Evolutionary conservation across 257 asterid species (phyloP), one percentile per base, ranked within the genome.

Genomic region (Fraxinus americana): DNA sequence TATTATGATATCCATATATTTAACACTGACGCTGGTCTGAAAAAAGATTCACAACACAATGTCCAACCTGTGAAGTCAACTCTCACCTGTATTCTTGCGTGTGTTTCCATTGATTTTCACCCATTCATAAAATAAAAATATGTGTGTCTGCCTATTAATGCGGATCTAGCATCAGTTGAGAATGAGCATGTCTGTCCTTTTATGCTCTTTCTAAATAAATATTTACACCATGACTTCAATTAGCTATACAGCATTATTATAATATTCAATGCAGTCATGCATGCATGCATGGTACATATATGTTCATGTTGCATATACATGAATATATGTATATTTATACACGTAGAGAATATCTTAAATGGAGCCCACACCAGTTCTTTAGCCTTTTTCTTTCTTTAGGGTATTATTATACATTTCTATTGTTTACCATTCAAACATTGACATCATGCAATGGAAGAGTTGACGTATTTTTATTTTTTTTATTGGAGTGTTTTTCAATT

Each of bases 171-270:
- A 87, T 83, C 90, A 83, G 86, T 88, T 89, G 75, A 85, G 95
- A 91, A 90, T 90, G 90, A 87, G 93, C 74, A 91, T 91, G 91
- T 91, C 91, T 91, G 97, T 91, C 93, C 83, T 90, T 76, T 91
- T 88, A 80, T 85, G 72, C 78, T 9, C 19, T 7, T 75, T 54
- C 54, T 72, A 35, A 63, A 23, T 63, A 69, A 45, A 48, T 38
- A 19, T 71, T 77, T 57, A 19, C 69, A 79, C 77, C 85, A 52
- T 57, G 78, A 14, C 76, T 72, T 78, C 87, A n/a, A 79, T 75
- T 86, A 68, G 82, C 82, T 72, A 61, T 38, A 63, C 36, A 63
- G 68, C 14, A 61, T 7, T 25, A 35, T 70, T 8, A 43, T 38
- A 71, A 25, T 39, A 38, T 29, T 21, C 23, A 29, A 29, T 63